phyloP scores from a whole-genome alignment of 2,329 filamentous ascomycete species.

The Fusarium papillatum region DNA sequence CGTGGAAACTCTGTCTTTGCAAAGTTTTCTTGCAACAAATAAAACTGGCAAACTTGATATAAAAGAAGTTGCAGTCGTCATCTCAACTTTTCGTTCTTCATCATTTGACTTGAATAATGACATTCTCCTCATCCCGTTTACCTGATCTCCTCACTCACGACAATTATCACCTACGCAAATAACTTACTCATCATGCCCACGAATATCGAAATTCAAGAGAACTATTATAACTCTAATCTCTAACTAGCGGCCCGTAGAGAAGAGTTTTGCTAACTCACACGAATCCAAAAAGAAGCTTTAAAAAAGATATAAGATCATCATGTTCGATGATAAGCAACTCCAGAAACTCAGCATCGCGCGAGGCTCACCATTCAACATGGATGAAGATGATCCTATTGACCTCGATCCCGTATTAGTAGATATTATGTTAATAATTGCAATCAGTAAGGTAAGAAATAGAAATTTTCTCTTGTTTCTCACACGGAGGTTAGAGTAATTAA shows the following conservation, averaged over 20 bases:
- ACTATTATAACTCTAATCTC: background rate
- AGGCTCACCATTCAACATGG: constrained; percentile 25
- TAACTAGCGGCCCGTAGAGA: background rate
- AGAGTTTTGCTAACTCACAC: background rate
- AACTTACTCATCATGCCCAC: background rate
- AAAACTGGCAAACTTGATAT: no score
- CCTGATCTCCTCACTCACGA: background rate
- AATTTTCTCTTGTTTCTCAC: no score
- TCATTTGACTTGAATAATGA: background rate
- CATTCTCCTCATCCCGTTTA: background rate
- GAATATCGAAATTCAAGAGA: background rate
- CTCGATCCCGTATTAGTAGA: constrained; percentile 1
- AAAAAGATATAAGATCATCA: background rate
- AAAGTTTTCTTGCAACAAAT: background rate
- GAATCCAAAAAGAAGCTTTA: background rate
- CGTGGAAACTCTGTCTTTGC: background rate
- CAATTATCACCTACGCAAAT: background rate
- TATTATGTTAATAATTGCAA: no score
- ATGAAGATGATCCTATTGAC: constrained; percentile 23
- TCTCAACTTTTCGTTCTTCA: background rate
- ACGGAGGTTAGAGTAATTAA: no score
- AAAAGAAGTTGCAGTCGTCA: no score
- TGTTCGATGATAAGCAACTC: background rate
- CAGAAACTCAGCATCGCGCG: background rate
- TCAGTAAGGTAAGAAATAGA: no score